Evolutionary conservation across 2,329 filamentous ascomycete genomes (phyloP), one percentile per base, ranked within the genome.

Genomic region (Aureobasidium vineae): DNA sequence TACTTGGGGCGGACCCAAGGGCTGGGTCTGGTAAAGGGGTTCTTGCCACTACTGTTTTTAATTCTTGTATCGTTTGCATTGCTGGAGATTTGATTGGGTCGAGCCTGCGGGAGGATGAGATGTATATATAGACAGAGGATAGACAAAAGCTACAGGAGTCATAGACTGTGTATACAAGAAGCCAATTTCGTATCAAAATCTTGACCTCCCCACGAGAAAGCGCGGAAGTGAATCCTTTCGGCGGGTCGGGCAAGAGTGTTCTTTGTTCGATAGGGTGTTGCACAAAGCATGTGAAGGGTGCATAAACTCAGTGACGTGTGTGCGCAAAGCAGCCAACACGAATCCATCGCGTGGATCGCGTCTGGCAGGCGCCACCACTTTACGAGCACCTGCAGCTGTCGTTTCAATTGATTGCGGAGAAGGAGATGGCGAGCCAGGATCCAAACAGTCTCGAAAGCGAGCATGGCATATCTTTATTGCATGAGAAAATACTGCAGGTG

Each of bases 1-100:
- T 6, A 84, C 79, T 8, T 88, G 86, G 86, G 85, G 78, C 26
- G 86, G 86, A 6, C 84, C 85, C 0, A 85, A 83, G 73, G 85
- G 85, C 0, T 86, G 77, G 77, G 68, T 56, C 11, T 61, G 41
- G 47, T 68, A 33, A 50, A 38, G 28, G 40, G 1, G n/a, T 8
- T 11, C 10, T 38, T 36, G 33, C 13, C 38, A 7, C n/a, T n/a
- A 15, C 23, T 57, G 5, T 33, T 40, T 52, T 53, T 2, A 6
- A 26, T 66, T 33, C 23, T 33, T 16, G 36, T 56, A 31, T 5
- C 7, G 21, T 56, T 52, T 36, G 59, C 41, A 50, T 50, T 49
- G 47, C 13, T 50, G 26, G 59, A 16, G 26, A 63, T 61, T 38
- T 41, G 23, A 40, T 5, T n/a, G 33, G 33, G 11, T 36, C 11